Base-by-base conservation (phyloP, 169 alveolate species). In the Cryptosporidium xiaoi region DNA sequence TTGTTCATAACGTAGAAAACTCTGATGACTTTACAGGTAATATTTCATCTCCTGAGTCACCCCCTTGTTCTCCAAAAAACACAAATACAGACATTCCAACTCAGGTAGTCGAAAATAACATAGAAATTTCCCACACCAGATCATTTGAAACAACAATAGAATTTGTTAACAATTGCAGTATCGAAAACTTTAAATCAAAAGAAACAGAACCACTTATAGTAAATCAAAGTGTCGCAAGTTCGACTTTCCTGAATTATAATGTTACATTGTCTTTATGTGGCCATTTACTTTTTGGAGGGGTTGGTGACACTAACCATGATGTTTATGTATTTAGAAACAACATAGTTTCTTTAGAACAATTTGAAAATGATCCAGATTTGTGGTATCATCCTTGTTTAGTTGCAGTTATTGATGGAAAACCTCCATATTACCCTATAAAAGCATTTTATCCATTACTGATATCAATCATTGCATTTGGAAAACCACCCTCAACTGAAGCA, bases 381-480 rank as follows among this genome's bases (percentile, higher is more conserved):
- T 95, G 97, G 98, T 95, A 90, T 69, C 96, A 95, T 66, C 94
- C 97, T 36, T 94, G 97, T 7, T 90, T 95, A 65, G 97, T 95
- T 24, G 96, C 96, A 16, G 69, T 96, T 33, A 94, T 95, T 82
- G 96, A 93, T 71, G 90, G 91, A 46, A 91, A 90, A 50, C 97
- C 96, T 29, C 97, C 98, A 6, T 95, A 94, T 82, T 95, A 95
- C 77, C 98, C 96, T 2, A 92, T 95, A 18, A 95, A 93, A 77
- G 95, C 95, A 66, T 96, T 97, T 18, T 71, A 93, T 82, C 97
- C 98, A 15, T 91, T 95, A 12, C 83, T 95, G 51, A 95, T 97
- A 40, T 95, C 97, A 8, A 94, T 97, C 95, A 91, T 93, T 51
- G 95, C 95, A 33, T 95, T 93, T 84, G 94, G 95, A 66, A 93